Conservation (phyloP, 495 filamentous ascomycete species). For the Haplographium delicatum region DNA sequence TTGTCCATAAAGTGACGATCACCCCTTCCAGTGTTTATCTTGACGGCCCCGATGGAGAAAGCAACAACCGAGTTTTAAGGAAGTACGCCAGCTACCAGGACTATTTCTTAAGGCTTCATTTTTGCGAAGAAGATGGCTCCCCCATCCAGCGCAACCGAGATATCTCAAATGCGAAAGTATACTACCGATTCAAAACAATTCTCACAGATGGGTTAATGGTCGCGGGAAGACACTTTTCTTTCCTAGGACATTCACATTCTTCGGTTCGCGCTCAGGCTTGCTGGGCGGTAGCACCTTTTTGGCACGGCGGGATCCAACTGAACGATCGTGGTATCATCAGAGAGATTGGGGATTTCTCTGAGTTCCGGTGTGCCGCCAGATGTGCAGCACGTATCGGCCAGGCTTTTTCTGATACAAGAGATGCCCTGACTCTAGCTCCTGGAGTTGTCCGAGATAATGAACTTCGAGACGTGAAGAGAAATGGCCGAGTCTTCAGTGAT, state of each 20-base stretch:
- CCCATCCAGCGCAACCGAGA: slow-evolving; percentile 51
- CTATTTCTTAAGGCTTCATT: slow-evolving; percentile 64
- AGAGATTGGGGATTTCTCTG: slow-evolving; percentile 58
- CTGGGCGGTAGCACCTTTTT: slow-evolving; percentile 71
- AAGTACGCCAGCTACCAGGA: slow-evolving; percentile 57
- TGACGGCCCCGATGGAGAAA: slow-evolving; percentile 64
- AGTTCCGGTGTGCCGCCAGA: slow-evolving; percentile 60
- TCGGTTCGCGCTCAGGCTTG: slow-evolving; percentile 61
- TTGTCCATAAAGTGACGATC: slow-evolving; percentile 54
- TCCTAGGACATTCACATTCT: slow-evolving; percentile 77
- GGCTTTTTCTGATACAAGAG: slow-evolving; percentile 71
- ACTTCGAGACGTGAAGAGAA: slow-evolving; percentile 36
- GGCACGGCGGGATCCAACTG: slow-evolving; percentile 36
- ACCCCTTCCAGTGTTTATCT: slow-evolving; percentile 63
- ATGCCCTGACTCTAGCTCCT: slow-evolving; percentile 37
- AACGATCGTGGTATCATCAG: slow-evolving; percentile 48
- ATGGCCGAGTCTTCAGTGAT: slow-evolving; percentile 62
- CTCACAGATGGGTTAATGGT: slow-evolving; percentile 52
- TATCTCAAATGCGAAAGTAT: slow-evolving; percentile 40
- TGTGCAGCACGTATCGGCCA: slow-evolving; percentile 80
- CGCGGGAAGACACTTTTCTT: slow-evolving; percentile 56
- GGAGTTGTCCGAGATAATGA: slow-evolving; percentile 34
- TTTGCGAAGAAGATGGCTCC: slow-evolving; percentile 67
- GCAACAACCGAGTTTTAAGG: slow-evolving; percentile 66
- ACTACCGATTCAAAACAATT: slow-evolving; percentile 55